Evolutionary conservation across 148 eudicot species (phyloP).

Genomic region (Beta vulgaris): DNA sequence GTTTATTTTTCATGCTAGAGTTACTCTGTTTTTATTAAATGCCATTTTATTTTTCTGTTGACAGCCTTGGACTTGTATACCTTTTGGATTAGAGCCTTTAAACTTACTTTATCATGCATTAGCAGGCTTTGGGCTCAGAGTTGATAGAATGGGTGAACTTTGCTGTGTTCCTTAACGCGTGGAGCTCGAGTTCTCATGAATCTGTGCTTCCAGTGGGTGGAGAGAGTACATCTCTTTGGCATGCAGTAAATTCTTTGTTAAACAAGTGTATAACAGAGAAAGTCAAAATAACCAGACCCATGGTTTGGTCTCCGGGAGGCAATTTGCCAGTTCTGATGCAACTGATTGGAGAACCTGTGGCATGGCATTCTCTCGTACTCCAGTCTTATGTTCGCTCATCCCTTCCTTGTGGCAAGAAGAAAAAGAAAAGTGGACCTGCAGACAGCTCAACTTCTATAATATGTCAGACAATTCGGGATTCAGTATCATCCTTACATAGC

Average conservation of each 20-base stretch:
- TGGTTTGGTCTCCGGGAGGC: constrained; percentile 53
- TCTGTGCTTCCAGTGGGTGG: constrained; percentile 35
- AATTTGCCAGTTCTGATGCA: constrained; percentile 59
- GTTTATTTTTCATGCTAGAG: background rate
- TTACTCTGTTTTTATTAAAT: background rate
- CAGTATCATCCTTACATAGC: constrained; percentile 47
- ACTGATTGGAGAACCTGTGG: constrained; percentile 72
- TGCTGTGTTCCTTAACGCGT: constrained; percentile 74
- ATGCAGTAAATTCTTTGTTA: constrained; percentile 49
- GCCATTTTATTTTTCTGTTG: background rate
- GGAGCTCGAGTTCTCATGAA: constrained; percentile 62
- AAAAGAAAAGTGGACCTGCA: constrained; percentile 70
- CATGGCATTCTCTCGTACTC: constrained; percentile 76
- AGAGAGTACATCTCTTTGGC: constrained; percentile 45
- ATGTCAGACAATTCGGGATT: constrained; percentile 46
- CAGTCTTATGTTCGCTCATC: constrained; percentile 64
- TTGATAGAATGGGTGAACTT: constrained; percentile 79
- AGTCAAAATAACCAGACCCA: constrained; percentile 40
- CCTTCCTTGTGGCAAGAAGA: constrained; percentile 84
- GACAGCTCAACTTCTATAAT: constrained; percentile 50
- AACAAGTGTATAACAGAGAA: constrained; percentile 48
- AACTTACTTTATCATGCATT: background rate
- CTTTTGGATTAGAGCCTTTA: background rate
- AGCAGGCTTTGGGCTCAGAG: constrained; percentile 56
- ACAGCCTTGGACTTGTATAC: background rate